A percentile compares a stretch with the other conserved stretches of the same genome.
Evolutionary conservation across 345 rosid species (phyloP).

Genomic region (Lagerstroemia speciosa): DNA sequence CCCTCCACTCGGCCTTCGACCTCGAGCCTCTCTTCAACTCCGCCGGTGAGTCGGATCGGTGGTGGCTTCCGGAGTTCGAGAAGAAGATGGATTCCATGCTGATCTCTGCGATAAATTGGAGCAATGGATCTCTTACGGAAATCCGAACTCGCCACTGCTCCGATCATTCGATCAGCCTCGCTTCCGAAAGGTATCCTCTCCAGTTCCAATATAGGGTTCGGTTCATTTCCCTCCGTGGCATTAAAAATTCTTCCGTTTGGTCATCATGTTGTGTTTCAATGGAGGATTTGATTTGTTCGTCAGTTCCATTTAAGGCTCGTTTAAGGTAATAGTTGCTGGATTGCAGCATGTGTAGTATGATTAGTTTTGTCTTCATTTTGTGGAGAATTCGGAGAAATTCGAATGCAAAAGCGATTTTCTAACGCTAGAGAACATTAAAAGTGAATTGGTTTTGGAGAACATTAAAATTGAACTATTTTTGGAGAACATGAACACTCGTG

Average conservation of each 20-base stretch:
- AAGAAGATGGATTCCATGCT: slow-evolving; percentile 58
- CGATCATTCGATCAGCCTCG: slow-evolving; percentile 49
- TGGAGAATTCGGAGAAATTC: background rate
- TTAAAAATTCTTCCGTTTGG: background rate
- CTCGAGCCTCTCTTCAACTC: slow-evolving; percentile 53
- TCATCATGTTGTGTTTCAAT: background rate
- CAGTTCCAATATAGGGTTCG: background rate
- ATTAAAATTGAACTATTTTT: background rate
- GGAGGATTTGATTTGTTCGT: background rate
- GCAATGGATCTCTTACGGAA: slow-evolving; percentile 41
- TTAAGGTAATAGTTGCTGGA: no score
- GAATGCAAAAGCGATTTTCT: background rate
- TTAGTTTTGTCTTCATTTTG: background rate
- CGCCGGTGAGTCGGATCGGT: slow-evolving; percentile 32
- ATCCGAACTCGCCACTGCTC: slow-evolving; percentile 78
- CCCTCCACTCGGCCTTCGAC: slow-evolving; percentile 55
- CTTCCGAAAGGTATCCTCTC: slow-evolving; percentile 48
- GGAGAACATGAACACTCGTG: background rate
- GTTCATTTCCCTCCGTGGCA: background rate
- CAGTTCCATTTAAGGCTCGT: background rate
- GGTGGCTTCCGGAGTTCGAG: slow-evolving; percentile 72
- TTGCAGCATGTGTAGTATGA: background rate
- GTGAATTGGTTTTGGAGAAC: background rate
- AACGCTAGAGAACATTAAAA: background rate
- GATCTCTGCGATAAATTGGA: slow-evolving; percentile 55